These are phyloP conservation scores for Phytophthora hybrid DNA, from an alignment of 352 stramenopile genomes.

Conservation along the genomic window DNA sequence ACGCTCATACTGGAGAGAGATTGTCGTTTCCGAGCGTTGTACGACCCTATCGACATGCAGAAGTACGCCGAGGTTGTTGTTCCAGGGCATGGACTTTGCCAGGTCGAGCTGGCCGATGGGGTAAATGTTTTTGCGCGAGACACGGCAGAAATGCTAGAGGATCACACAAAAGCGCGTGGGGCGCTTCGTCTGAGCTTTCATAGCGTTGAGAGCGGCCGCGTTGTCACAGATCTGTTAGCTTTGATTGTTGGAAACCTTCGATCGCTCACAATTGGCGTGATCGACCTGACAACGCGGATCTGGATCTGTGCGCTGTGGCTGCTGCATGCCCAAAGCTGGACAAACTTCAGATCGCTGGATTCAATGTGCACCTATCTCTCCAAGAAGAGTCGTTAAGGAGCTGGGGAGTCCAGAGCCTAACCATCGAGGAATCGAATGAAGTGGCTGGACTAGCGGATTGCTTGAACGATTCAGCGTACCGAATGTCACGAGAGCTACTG, in stretches of 20 bases:
- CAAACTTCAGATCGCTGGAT: constrained; percentile 7
- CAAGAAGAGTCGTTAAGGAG: neutral
- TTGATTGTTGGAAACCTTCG: constrained; percentile 13
- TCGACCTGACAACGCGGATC: neutral
- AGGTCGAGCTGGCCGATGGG: neutral
- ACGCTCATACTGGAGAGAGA: neutral
- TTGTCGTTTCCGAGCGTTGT: constrained; percentile 5
- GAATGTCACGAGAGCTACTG: constrained; percentile 13
- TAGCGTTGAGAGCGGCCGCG: neutral
- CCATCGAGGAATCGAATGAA: constrained; percentile 1
- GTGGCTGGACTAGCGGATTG: neutral
- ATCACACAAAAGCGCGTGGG: neutral
- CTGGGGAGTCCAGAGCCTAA: constrained; percentile 21
- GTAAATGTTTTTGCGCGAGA: neutral
- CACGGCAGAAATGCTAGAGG: neutral
- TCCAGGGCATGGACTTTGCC: neutral
- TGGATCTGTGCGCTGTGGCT: constrained; percentile 6
- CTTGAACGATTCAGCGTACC: constrained; percentile 9
- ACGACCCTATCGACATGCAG: neutral
- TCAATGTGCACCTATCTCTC: neutral
- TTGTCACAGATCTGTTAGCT: neutral
- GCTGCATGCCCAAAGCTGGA: constrained; percentile 10
- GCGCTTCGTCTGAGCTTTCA: neutral
- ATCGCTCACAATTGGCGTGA: constrained; percentile 1
- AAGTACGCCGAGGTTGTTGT: constrained; percentile 4